These are phyloP conservation scores for Cucurbita maxima DNA, from an alignment of 306 rosid species.

Conservation along the genomic window DNA sequence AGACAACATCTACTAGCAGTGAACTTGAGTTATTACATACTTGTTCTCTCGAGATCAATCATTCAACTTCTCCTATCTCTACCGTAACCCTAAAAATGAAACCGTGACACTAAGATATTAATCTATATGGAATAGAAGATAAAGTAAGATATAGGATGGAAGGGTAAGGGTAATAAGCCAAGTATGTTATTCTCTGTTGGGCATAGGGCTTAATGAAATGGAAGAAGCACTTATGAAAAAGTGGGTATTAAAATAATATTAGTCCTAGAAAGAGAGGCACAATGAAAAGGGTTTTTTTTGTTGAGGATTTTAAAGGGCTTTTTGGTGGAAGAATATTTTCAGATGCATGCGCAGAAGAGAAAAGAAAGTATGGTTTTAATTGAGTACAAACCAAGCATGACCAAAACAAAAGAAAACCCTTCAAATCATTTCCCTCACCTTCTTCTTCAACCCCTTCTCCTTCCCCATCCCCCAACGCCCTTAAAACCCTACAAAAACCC, in stretches of 20 bases:
- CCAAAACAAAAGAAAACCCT: conserved; percentile 28
- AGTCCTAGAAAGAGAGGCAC: conserved; percentile 36
- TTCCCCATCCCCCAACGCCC: conserved; percentile 71
- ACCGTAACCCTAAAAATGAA: too few species aligned
- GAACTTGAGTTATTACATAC: too few species aligned
- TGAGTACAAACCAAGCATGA: conserved; percentile 95
- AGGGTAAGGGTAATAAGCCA: conserved; percentile 41
- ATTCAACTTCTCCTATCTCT: too few species aligned
- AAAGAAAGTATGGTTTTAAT: conserved; percentile 24
- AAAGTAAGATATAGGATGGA: background rate
- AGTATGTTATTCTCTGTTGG: conserved; percentile 40
- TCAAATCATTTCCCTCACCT: conserved; percentile 98
- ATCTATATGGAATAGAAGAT: too few species aligned
- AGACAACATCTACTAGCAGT: too few species aligned
- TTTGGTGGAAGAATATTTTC: conserved; percentile 69
- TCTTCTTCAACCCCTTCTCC: conserved; percentile 58
- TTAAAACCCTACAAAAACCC: conserved; percentile 27
- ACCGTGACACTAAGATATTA: too few species aligned
- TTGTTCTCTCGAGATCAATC: too few species aligned
- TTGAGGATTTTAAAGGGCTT: background rate
- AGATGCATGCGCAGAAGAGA: conserved; percentile 54
- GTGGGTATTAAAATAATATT: conserved; percentile 28
- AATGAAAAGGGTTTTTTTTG: conserved; percentile 20
- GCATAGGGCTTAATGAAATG: conserved; percentile 26
- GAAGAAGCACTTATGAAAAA: conserved; percentile 41